Conservation (phyloP, 208 protist species). For the Crithidia thermophila region DNA sequence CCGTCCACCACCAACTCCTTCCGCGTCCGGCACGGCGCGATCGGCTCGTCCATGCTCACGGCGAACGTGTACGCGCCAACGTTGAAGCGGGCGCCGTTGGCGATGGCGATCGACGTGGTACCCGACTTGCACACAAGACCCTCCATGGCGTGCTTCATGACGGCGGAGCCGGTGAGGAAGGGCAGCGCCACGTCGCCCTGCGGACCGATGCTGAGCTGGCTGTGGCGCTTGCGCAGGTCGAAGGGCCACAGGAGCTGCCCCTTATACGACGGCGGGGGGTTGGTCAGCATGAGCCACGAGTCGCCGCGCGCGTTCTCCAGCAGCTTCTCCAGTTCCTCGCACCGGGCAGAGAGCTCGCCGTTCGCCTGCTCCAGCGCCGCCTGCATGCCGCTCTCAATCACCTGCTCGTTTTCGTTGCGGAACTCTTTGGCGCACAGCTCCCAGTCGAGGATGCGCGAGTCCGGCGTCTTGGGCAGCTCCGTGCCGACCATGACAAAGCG, state of each 20-base stretch:
- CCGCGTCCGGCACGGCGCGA: slow-evolving; percentile 10
- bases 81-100: slow-evolving; percentile 46
- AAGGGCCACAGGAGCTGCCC: slow-evolving; percentile 55
- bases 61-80: slow-evolving; percentile 50
- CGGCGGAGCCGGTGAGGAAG: slow-evolving; percentile 38
- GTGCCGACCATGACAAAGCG: slow-evolving; percentile 50
- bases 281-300: slow-evolving; percentile 58
- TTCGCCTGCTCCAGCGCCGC: slow-evolving; percentile 36
- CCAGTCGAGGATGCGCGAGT: slow-evolving; percentile 65
- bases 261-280: slow-evolving; percentile 44
- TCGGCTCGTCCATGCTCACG: slow-evolving; percentile 35
- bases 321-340: slow-evolving; percentile 35
- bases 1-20: slow-evolving; percentile 18
- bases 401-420: slow-evolving; percentile 27
- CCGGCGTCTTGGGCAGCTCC: slow-evolving; percentile 7
- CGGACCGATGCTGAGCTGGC: slow-evolving; percentile 44
- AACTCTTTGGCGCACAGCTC: slow-evolving; percentile 66
- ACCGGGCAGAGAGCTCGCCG: slow-evolving; percentile 30
- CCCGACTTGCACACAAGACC: slow-evolving; percentile 36
- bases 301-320: slow-evolving; percentile 36
- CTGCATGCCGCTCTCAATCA: slow-evolving; percentile 19
- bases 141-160: slow-evolving; percentile 33
- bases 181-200: slow-evolving; percentile 46
- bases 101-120: slow-evolving; percentile 30
- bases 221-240: slow-evolving; percentile 32